Evolutionary conservation across 1,284 basidiomycete species (phyloP), one percentile per base, ranked within the genome.

Genomic region (Cutaneotrichosporon cavernicola): DNA sequence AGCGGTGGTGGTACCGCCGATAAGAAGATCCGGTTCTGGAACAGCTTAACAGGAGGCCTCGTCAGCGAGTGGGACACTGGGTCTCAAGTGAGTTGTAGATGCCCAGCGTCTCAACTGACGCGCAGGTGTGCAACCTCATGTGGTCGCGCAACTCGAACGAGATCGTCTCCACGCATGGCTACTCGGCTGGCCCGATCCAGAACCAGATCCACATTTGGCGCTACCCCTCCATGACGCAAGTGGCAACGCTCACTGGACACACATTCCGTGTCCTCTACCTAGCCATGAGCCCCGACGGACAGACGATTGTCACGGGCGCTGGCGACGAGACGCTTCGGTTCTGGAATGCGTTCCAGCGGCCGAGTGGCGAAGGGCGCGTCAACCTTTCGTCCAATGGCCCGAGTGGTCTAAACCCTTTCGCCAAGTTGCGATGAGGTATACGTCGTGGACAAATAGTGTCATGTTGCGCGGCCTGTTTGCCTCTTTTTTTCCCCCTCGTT

Each of bases 141-240:
- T 98, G 95, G 94, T 96, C 92, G 5, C 84, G 90, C 62, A 97
- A 91, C 30, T 94, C 94, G 18, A 96, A 98, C 76, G 96, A 99
- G 81, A 86, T 99, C 40, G 94, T 99, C 38, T 97, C 93, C 14
- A 99, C 96, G 2, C 96, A 99, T 74, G 96, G 97, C 1, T 99
- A 95, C 82, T 96, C 92, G 22, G 91, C 89, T 7, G 93, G 92
- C 3, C 88, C 91, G 0, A 88, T 95, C 6, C 94, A 97, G 79
- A 98, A 99, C 80, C 96, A 99, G 80, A 96, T 99, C 62, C 95
- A 93, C 75, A 91, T 99, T 69, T 99, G 96, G 96, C 90, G 90
- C 75, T 98, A 98, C 80, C 97, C 96, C 0, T 89, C 88, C 10
- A 85, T 96, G 79, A 88, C 90, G 65, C 94, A 94, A 85, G 92